Conservation (phyloP, 345 rosid species). For the Laguncularia racemosa region DNA sequence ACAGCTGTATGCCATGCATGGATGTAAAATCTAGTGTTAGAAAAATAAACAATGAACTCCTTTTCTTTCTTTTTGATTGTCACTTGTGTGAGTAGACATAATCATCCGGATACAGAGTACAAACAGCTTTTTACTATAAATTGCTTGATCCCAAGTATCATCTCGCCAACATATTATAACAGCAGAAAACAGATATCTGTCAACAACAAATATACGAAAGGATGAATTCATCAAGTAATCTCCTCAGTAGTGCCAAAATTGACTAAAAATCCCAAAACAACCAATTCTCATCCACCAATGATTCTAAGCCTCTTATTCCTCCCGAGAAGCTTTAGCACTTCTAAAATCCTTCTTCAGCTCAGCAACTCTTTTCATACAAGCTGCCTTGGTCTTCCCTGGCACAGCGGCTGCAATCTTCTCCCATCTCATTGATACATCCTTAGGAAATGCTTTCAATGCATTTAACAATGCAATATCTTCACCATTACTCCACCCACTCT, state of each 20-base stretch:
- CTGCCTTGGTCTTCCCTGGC: conserved; percentile 70
- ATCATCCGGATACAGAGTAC: too few relatives aligned
- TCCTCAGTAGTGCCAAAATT: neutral
- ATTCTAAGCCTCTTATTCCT: conserved; percentile 17
- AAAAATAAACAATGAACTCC: too few relatives aligned
- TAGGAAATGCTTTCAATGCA: conserved; percentile 77
- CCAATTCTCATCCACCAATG: too few relatives aligned
- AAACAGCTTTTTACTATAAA: too few relatives aligned
- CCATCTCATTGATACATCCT: conserved; percentile 86
- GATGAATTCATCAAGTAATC: neutral
- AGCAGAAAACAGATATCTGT: too few relatives aligned
- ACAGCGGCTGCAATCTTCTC: conserved; percentile 89
- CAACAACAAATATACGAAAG: too few relatives aligned
- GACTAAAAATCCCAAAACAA: neutral
- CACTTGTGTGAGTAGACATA: too few relatives aligned
- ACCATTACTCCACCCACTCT: conserved; percentile 47
- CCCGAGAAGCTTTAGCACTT: conserved; percentile 60
- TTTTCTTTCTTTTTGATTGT: too few relatives aligned
- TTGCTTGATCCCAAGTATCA: too few relatives aligned
- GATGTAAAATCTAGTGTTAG: too few relatives aligned
- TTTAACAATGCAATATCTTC: conserved; percentile 88
- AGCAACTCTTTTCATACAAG: conserved; percentile 80
- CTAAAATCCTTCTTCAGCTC: conserved; percentile 71
- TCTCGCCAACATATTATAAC: too few relatives aligned
- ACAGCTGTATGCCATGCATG: too few relatives aligned